Base-by-base conservation (phyloP, 306 rosid genomes). In the Prunus mongolica region DNA sequence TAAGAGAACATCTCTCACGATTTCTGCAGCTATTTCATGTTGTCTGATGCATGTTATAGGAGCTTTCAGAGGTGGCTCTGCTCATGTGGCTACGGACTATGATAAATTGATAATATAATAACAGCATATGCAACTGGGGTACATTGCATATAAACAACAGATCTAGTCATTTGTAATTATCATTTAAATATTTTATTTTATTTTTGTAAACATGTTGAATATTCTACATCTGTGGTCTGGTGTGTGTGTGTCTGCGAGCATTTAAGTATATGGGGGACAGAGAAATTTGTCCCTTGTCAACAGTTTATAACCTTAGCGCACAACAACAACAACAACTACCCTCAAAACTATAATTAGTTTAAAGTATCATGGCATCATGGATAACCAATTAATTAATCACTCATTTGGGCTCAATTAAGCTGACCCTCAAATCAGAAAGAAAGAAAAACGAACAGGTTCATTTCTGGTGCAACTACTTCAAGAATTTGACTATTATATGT, bases 391-490 rank as follows among this genome's bases (percentile, higher is more conserved):
- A 28, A 65, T 77, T 54, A 75, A 25, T 67, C 12, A 58, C 28
- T 22, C 54, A 44, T 5, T 69, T 3, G 49, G 56, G 46, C 25
- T 58, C 56, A 80, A 69, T 46, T 56, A 80, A 75, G 72, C 71
- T 58, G 75, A 79, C 79, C 2, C 69, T 4, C 24, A 5, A 45
- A 62, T 52, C 58, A 47, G 15, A 55, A 55, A 55, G 10, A 55
- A 55, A 72, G 5, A 8, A 76, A 22, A 20, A 74, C n/a, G 30
- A 56, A 64, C 47, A 65, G 73, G 74, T 66, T 78, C 77, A 41
- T 62, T 67, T 70, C 82, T 78, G 82, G 86, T 83, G 74, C 83
- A 83, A 79, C 86, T 56, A 41, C 86, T 75, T 65, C 71, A 56
- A 22, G 75, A 61, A 70, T 74, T 69, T 70, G 83, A 78, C 83